Percentiles rank a stretch among this genome's conserved stretches.
Evolutionary conservation across 768 basidiomycete genomes (phyloP).

Genomic region (Coprinopsis strossmayeri): DNA sequence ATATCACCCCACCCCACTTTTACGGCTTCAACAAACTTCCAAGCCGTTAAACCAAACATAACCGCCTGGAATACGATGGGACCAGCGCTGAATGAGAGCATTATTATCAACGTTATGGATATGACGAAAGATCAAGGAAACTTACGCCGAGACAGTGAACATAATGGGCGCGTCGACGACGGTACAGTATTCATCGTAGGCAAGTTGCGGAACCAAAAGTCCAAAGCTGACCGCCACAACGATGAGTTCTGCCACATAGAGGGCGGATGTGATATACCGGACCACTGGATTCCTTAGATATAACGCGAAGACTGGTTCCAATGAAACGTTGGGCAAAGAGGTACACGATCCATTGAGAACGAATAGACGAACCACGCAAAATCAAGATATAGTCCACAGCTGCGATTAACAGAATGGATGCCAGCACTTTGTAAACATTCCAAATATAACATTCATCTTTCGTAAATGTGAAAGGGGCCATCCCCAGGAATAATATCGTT

Average conservation of each 20-base stretch:
- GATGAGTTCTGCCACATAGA: slow-evolving; percentile 24
- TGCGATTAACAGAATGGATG: slow-evolving; percentile 21
- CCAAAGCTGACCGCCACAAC: slow-evolving; percentile 24
- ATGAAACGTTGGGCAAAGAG: slow-evolving; percentile 21
- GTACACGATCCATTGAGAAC: not conserved
- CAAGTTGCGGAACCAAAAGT: slow-evolving; percentile 24
- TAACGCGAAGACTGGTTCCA: slow-evolving; percentile 31
- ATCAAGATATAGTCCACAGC: slow-evolving; percentile 34
- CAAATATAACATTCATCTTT: slow-evolving; percentile 34
- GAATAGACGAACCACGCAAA: slow-evolving; percentile 25
- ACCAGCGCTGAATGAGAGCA: slow-evolving; percentile 15
- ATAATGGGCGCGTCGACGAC: slow-evolving; percentile 20
- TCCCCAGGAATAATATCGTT: slow-evolving; percentile 29
- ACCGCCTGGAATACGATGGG: slow-evolving; percentile 31
- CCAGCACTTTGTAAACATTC: slow-evolving; percentile 35
- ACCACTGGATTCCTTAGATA: slow-evolving; percentile 30
- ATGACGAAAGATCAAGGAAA: not conserved
- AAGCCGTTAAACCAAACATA: slow-evolving; percentile 30
- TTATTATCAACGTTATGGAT: not conserved
- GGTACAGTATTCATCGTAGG: slow-evolving; percentile 27
- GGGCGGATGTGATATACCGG: slow-evolving; percentile 17
- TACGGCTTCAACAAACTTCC: slow-evolving; percentile 27
- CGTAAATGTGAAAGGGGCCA: slow-evolving; percentile 21
- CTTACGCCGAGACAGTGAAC: slow-evolving; percentile 27
- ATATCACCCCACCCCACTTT: slow-evolving; percentile 35